Base-by-base conservation (phyloP, 2,329 filamentous ascomycete species). In the Cryphonectria radicalis region DNA sequence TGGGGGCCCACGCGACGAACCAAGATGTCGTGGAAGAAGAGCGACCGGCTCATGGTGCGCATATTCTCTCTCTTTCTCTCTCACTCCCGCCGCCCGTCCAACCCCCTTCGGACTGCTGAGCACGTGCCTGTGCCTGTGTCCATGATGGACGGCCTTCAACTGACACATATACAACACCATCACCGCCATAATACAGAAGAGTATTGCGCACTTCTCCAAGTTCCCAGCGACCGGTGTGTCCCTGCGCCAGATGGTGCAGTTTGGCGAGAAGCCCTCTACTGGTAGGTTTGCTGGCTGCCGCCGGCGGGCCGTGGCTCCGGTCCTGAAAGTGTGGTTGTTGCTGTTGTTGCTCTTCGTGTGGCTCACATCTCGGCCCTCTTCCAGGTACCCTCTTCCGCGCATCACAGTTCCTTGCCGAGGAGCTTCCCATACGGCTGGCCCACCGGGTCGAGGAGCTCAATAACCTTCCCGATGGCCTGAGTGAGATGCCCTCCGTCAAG, bases 161-260 rank as follows among this genome's bases (percentile, higher is more conserved):
- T 67, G 53, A 60, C 66, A 11, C 5, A 2, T 19, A 11, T 40
- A 10, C 8, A 40, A 19, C 43, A 46, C 43, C 17, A 46, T 22
- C 43, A 46, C 43, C 19, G 3, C 17, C 55, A 4, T 40, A 11
- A 50, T 25, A 8, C n/a, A 68, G 66, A 92, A 96, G 78, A 97
- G 93, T 86, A 98, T 98, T 91, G 91, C 92, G 83, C 94, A 98
- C 84, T 98, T 98, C 88, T 93, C 94, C 82, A 94, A 91, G 83
- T 99, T 98, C 83, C 96, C 96, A 75, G 96, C 96, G 73, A 99
- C 96, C 19, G 96, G 96, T 78, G 93, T 97, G 78, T 98, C 95
- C 81, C 87, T 99, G 82, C 90, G 96, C 81, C 96, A 99, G 87
- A 99, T 99, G 96, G 95, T 98, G 72, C 95, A 98, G 82, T 98